Conservation (phyloP, 2,329 filamentous ascomycete genomes). For the Bimuria novae-zelandiae region DNA sequence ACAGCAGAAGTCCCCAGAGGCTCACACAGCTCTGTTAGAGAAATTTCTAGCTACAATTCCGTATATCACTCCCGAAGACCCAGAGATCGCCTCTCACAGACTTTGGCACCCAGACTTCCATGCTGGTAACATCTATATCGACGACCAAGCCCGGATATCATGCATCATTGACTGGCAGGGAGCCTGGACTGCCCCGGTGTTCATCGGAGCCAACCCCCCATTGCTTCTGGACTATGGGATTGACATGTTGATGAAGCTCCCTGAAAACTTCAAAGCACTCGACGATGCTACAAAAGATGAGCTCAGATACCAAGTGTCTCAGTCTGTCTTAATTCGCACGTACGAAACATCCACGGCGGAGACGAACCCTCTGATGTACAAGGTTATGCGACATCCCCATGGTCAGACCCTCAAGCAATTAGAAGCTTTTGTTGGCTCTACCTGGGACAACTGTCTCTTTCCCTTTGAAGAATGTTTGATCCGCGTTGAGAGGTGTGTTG, state of each 20-base stretch:
- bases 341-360: slow-evolving; percentile 28
- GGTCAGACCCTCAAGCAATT: slow-evolving; percentile 32
- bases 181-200: slow-evolving; percentile 10
- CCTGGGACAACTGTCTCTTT: slow-evolving; percentile 31
- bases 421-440: slow-evolving; percentile 32
- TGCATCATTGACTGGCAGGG: slow-evolving; percentile 39
- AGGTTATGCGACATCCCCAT: slow-evolving; percentile 29
- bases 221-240: slow-evolving; percentile 30
- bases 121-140: slow-evolving; percentile 33
- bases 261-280: slow-evolving; percentile 30
- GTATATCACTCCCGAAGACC: slow-evolving; percentile 29
- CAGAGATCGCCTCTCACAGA: slow-evolving; percentile 26
- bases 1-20: slow-evolving; percentile 28
- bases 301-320: slow-evolving; percentile 30
- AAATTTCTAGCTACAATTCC: slow-evolving; percentile 29
- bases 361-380: slow-evolving; percentile 32
- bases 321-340: slow-evolving; percentile 28
- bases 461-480: slow-evolving; percentile 31
- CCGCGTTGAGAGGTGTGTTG: slow-evolving; percentile 25
- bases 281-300: slow-evolving; percentile 26
- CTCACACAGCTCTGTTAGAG: slow-evolving; percentile 23
- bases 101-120: slow-evolving; percentile 38
- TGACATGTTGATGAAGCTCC: slow-evolving; percentile 33
- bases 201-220: slow-evolving; percentile 31
- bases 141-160: slow-evolving; percentile 27